These are phyloP conservation scores for Erucastrum elatum DNA, from an alignment of 345 rosid genomes.

Conservation along the genomic window DNA sequence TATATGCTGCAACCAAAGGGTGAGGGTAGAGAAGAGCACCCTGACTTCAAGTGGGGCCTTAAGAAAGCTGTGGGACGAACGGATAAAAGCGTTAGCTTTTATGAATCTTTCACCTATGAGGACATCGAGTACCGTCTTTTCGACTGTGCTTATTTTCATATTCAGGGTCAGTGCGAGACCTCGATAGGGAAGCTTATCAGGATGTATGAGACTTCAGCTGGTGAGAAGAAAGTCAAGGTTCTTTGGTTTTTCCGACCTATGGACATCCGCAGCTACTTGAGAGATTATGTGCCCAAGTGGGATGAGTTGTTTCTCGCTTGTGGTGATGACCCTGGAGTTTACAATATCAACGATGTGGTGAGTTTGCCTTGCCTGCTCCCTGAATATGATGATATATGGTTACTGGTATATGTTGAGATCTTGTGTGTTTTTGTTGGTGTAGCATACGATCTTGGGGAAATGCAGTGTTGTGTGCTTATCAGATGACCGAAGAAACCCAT, in stretches of 20 bases:
- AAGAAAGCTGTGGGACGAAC: conserved; percentile 27
- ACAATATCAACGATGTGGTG: conserved; percentile 45
- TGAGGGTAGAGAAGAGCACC: not conserved
- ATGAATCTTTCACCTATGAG: conserved; percentile 44
- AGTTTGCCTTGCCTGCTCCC: conserved; percentile 11
- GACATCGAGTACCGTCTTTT: conserved; percentile 48
- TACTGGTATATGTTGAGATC: not conserved
- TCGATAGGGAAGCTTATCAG: conserved; percentile 53
- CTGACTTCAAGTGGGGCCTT: conserved; percentile 48
- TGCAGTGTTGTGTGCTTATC: conserved; percentile 58
- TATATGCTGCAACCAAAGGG: not conserved
- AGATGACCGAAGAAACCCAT: conserved; percentile 48
- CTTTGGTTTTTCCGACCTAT: conserved; percentile 61
- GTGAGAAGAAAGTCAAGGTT: conserved; percentile 48
- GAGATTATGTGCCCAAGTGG: conserved; percentile 48
- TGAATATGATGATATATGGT: not conserved
- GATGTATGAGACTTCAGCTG: conserved; percentile 46
- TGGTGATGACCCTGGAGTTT: conserved; percentile 53
- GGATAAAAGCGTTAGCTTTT: conserved; percentile 32
- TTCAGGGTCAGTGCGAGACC: conserved; percentile 35
- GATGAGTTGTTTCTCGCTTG: conserved; percentile 65
- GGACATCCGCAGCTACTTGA: conserved; percentile 45
- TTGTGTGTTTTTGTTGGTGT: conserved; percentile 16
- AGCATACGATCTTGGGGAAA: conserved; percentile 50
- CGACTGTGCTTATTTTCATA: conserved; percentile 45